phyloP scores from a whole-genome alignment of 140 eudicot genomes.

The Bidens hawaiensis region DNA sequence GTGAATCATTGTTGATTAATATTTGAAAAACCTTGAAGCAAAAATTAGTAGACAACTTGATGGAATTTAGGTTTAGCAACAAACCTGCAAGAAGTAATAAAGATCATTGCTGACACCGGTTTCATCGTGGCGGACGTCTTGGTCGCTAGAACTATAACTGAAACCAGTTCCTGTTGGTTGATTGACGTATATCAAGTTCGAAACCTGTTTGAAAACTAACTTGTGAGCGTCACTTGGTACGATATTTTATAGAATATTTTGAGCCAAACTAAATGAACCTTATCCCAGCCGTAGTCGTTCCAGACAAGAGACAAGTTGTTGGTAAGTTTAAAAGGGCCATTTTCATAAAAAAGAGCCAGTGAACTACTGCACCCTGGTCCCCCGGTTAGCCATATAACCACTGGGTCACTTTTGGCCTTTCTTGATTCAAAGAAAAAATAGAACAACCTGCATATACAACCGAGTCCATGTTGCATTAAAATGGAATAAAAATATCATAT shows the following conservation, averaged over 20 bases:
- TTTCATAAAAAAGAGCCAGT: constrained; percentile 49
- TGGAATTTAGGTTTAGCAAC: not conserved
- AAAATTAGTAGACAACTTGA: not conserved
- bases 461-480: not conserved
- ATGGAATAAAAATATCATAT: not conserved
- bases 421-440: constrained; percentile 63
- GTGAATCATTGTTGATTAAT: too few species aligned
- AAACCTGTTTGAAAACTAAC: constrained; percentile 37
- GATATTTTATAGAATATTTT: not conserved
- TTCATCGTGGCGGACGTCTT: constrained; percentile 55
- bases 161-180: constrained; percentile 93
- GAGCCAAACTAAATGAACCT: constrained; percentile 30
- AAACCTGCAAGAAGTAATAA: constrained; percentile 82
- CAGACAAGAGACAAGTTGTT: constrained; percentile 52
- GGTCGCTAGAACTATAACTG: constrained; percentile 46
- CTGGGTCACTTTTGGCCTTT: constrained; percentile 45
- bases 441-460: constrained; percentile 61
- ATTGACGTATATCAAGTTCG: constrained; percentile 79
- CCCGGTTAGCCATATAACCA: constrained; percentile 60
- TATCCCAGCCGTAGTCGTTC: constrained; percentile 65
- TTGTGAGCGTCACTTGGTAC: not conserved
- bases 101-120: constrained; percentile 62
- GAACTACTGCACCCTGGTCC: constrained; percentile 66
- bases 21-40: too few species aligned
- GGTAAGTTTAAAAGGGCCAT: constrained; percentile 49